Base-by-base conservation (phyloP, 2,329 filamentous ascomycete species). In the Lomentospora prolificans region DNA sequence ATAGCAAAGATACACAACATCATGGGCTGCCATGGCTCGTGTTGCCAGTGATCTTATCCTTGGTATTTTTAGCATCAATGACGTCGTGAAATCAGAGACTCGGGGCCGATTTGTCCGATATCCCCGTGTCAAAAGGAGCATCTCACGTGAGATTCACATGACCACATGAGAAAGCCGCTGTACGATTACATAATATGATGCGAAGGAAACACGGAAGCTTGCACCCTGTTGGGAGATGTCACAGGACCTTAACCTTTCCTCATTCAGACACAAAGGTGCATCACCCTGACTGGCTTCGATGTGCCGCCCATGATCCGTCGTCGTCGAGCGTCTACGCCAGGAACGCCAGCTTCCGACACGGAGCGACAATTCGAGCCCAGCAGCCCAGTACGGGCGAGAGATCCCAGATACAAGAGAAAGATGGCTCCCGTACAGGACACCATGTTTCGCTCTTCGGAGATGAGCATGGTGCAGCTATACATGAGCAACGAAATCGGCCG, bases 401-500 rank as follows among this genome's bases (percentile, higher is more conserved):
- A 51, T 24, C 24, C 27, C 46, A 24, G 14, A 41, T 24, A 46
- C 46, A 28, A 51, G 56, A 62, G 60, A 68, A 72, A 62, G 61
- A 87, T 86, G 84, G 82, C 81, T 72, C 76, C 79, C 63, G 74
- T 76, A 70, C 75, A 89, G 76, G 90, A 97, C 76, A 96, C 91
- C 73, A 89, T 96, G 78, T 97, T 99, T 85, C 92, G 95, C 82
- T 99, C 94, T 70, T 89, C 90, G 89, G 89, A 96, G 74, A 99
- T 99, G 94, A 96, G 90, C 81, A 87, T 99, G 86, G 95, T 95
- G 68, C 94, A 99, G 85, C 87, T 99, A 67, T 99, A 97, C 75
- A 95, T 99, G 67, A 90, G 94, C 67, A 97, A 96, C 70, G 94
- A 99, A 79, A 97, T 99, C 64, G 92, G 94, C 65, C 85, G 94